Evolutionary conservation across 352 stramenopile species (phyloP).

Genomic region (Phytophthora crassamura): DNA sequence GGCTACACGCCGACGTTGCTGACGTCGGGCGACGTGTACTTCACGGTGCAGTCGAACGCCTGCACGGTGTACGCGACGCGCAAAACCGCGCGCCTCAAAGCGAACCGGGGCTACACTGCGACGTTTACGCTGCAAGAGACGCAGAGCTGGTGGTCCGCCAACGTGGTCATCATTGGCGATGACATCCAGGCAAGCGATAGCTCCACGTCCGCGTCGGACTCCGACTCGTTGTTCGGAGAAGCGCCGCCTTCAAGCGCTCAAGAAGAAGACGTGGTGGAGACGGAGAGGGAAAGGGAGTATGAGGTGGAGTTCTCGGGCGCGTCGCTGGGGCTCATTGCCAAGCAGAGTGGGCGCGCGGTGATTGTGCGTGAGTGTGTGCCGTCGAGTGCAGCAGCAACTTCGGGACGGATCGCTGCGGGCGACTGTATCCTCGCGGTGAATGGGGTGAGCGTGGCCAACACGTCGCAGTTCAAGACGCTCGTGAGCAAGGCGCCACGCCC

Average conservation of each 20-base stretch:
- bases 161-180: conserved; percentile 84
- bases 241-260: conserved; percentile 7
- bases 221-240: conserved; percentile 40
- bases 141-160: conserved; percentile 81
- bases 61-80: conserved; percentile 85
- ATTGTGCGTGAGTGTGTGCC: conserved; percentile 78
- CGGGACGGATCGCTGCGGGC: conserved; percentile 59
- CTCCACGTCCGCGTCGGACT: conserved; percentile 20
- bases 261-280: background rate
- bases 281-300: conserved; percentile 56
- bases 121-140: conserved; percentile 86
- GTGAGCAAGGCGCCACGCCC: conserved; percentile 64
- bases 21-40: conserved; percentile 86
- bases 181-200: conserved; percentile 64
- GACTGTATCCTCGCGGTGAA: conserved; percentile 82
- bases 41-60: conserved; percentile 83
- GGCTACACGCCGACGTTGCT: conserved; percentile 87
- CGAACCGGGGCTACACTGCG: conserved; percentile 82
- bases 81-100: conserved; percentile 74
- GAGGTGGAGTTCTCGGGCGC: conserved; percentile 71
- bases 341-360: conserved; percentile 64
- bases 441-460: conserved; percentile 66
- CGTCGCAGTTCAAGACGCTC: conserved; percentile 76
- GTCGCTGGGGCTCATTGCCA: conserved; percentile 74
- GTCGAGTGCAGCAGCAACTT: conserved; percentile 58